Evolutionary conservation across 441 rosid species (phyloP), one percentile per base, ranked within the genome.

Genomic region (Populus hybrid): DNA sequence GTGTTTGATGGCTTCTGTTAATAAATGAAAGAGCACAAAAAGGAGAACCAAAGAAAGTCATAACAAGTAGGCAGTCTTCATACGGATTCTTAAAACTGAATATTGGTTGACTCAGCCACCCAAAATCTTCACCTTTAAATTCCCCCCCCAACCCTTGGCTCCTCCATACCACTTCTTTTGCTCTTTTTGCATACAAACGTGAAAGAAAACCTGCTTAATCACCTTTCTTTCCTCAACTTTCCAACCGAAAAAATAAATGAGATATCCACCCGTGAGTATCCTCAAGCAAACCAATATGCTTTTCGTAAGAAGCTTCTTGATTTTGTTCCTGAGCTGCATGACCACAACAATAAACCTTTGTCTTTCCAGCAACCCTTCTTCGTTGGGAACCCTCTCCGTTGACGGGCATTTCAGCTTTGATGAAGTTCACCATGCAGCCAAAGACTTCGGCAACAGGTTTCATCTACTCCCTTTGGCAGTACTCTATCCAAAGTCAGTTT

Each of bases 401-500:
- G 87, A 88, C 10, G 99, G 99, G 57, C 89, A 86, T 84, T 90
- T 96, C 83, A 81, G 80, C 74, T 94, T 89, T 30, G 86, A 90
- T 76, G 83, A 94, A 40, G 85, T 90, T 42, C 88, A 91, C 28
- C 89, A 87, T 72, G 97, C 91, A 76, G 92, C 99, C 74, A 92
- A 72, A 79, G 99, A 96, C 76, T 96, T 96, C 26, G 99, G 99
- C 76, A 90, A 90, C 57, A 87, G 85, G 76, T 89, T 85, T 85
- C 95, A 89, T 72, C 75, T 83, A 74, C 87, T 85, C 64, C 97
- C 99, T 72, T 63, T 81, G 66, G 97, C 99, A 35, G 90, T 96
- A 65, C 85, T 96, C 46, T 85, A 96, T 79, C 99, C 99, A 11
- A 89, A 83, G 78, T 86, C 97, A 0, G 97, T 86, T 75, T 86